Evolutionary conservation across 148 eudicot genomes (phyloP).

Genomic region (Pharnaceum exiguum): DNA sequence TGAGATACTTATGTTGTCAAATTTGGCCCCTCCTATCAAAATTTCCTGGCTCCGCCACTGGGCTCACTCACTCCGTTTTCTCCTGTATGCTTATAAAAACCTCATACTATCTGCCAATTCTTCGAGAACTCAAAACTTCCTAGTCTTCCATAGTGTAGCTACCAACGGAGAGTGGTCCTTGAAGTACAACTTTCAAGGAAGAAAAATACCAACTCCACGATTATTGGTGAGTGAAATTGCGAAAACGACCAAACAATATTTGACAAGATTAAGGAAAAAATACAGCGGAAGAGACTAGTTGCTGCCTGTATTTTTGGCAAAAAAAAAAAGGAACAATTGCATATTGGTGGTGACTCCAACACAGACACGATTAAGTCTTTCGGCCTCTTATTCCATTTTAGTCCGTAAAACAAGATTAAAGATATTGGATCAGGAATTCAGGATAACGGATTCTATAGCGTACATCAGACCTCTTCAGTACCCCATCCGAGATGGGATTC

Average conservation of each 20-base stretch:
- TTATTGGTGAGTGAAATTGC: not conserved
- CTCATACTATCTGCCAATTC: constrained; percentile 1
- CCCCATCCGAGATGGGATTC: no score
- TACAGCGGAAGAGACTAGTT: not conserved
- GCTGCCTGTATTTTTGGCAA: not conserved
- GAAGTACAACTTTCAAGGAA: not conserved
- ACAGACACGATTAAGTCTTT: not conserved
- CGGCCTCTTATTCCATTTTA: no score
- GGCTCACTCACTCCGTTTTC: no score
- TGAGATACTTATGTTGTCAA: no score
- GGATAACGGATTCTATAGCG: no score
- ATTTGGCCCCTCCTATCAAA: no score
- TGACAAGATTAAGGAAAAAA: not conserved
- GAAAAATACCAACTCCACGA: not conserved
- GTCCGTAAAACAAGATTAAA: no score
- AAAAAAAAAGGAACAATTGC: no score
- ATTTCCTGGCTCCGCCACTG: no score
- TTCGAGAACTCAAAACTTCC: not conserved
- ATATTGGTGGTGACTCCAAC: not conserved
- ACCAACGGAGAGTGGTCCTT: not conserved
- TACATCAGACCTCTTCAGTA: no score
- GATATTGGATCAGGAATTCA: no score
- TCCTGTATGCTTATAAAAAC: not conserved
- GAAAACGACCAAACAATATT: not conserved
- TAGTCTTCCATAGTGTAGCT: not conserved